These are phyloP conservation scores for Dillenia suffruticosa DNA, from an alignment of 164 flowering plant genomes.

Conservation along the genomic window DNA sequence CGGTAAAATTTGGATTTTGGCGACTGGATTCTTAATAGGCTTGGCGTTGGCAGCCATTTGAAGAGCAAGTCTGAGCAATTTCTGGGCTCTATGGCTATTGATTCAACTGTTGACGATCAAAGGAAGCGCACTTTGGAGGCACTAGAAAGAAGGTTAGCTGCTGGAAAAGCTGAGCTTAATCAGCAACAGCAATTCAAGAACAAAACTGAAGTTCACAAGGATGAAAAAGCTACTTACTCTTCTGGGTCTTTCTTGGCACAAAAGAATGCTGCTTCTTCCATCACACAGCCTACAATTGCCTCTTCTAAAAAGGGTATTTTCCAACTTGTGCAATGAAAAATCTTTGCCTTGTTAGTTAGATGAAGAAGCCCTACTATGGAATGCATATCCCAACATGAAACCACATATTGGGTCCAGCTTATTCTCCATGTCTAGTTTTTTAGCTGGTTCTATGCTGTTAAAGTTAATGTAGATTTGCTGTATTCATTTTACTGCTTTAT, in stretches of 20 bases:
- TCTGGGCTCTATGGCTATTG: conserved; percentile 17
- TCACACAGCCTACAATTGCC: conserved; percentile 6
- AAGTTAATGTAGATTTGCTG: too few relatives aligned
- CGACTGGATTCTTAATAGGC: too few relatives aligned
- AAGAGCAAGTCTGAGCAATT: neutral
- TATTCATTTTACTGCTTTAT: too few relatives aligned
- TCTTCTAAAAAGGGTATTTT: conserved; percentile 31
- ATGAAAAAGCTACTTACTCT: conserved; percentile 15
- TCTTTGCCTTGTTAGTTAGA: too few relatives aligned
- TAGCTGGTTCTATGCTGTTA: too few relatives aligned
- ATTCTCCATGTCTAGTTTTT: too few relatives aligned
- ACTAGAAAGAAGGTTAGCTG: conserved; percentile 58
- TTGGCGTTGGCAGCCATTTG: neutral
- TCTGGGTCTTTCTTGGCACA: conserved; percentile 4
- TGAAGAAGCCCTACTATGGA: too few relatives aligned
- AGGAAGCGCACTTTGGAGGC: conserved; percentile 61
- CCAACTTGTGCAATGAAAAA: too few relatives aligned
- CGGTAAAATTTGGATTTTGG: too few relatives aligned
- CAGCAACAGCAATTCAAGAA: conserved; percentile 32
- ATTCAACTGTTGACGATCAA: conserved; percentile 23
- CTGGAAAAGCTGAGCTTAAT: conserved; percentile 47
- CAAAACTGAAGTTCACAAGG: conserved; percentile 13
- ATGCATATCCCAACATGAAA: too few relatives aligned
- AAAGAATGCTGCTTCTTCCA: conserved; percentile 1
- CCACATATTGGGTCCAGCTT: too few relatives aligned